A percentile compares a stretch with the other conserved stretches of the same genome.
These are phyloP conservation scores for Mycena sanguinolenta DNA, from an alignment of 768 basidiomycete genomes.

Conservation along the genomic window DNA sequence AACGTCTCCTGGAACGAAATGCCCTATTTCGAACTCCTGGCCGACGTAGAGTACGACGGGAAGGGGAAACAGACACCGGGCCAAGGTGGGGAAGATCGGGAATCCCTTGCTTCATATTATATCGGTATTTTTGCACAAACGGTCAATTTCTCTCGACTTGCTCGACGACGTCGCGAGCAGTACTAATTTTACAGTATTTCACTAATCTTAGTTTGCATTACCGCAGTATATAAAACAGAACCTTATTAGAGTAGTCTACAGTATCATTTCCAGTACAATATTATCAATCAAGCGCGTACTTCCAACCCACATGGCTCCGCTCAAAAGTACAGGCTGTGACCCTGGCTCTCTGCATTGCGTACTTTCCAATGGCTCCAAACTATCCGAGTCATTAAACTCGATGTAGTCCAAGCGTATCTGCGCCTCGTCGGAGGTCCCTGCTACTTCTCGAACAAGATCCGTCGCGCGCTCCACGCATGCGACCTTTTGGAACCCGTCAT, in stretches of 20 bases:
- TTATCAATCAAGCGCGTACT: conserved; percentile 95
- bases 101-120: conserved; percentile 17
- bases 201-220: not conserved
- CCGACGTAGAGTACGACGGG: conserved; percentile 24
- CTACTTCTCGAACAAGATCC: conserved; percentile 53
- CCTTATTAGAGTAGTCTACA: not conserved
- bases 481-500: conserved; percentile 60
- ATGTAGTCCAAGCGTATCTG: conserved; percentile 85
- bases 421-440: conserved; percentile 53
- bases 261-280: conserved; percentile 68
- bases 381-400: conserved; percentile 86
- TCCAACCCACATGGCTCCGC: conserved; percentile 90
- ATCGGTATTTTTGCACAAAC: conserved; percentile 18
- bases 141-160: not conserved
- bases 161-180: not conserved
- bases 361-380: conserved; percentile 72
- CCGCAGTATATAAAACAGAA: not conserved
- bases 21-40: conserved; percentile 15
- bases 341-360: conserved; percentile 44
- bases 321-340: conserved; percentile 71
- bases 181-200: not conserved
- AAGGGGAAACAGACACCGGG: conserved; percentile 16
- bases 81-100: not conserved
- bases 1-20: conserved; percentile 18
- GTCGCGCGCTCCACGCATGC: conserved; percentile 62